Percentiles rank a stretch among this genome's conserved stretches.
These are phyloP conservation scores for Phytophthora sojae DNA, from an alignment of 352 stramenopile genomes.

Conservation along the genomic window DNA sequence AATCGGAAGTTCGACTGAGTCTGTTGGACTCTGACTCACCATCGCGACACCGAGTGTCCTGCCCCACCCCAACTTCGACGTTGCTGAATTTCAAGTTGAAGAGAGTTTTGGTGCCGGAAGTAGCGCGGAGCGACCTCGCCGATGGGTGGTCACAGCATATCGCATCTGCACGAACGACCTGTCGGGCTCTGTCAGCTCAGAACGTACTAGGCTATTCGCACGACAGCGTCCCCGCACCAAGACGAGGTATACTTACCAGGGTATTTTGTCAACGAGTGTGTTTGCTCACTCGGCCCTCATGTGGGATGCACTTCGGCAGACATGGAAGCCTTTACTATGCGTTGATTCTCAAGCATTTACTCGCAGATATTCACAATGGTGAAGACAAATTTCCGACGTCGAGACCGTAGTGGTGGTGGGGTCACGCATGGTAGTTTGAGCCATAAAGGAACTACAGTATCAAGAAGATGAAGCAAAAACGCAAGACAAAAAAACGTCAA, in stretches of 20 bases:
- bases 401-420: constrained; percentile 1
- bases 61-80: constrained; percentile 23
- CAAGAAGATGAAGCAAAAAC: constrained; percentile 53
- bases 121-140: constrained; percentile 30
- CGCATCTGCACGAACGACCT: constrained; percentile 63
- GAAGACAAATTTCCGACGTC: constrained; percentile 31
- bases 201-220: not conserved
- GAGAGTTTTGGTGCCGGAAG: constrained; percentile 1
- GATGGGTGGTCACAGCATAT: constrained; percentile 45
- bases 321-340: no score
- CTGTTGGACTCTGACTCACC: constrained; percentile 38
- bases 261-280: not conserved
- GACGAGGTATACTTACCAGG: not conserved
- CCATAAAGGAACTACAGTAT: constrained; percentile 41
- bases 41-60: constrained; percentile 47
- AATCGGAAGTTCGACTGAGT: constrained; percentile 55
- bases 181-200: constrained; percentile 60
- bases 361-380: constrained; percentile 19
- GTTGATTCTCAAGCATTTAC: not conserved
- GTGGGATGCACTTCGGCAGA: no score
- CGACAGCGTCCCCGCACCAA: not conserved
- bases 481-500: constrained; percentile 52
- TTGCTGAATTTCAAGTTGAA: constrained; percentile 6
- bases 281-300: no score
- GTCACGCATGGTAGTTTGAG: constrained; percentile 16